Evolutionary conservation across 306 rosid species (phyloP), one percentile per base, ranked within the genome.

Genomic region (Lathyrus tuberosus): DNA sequence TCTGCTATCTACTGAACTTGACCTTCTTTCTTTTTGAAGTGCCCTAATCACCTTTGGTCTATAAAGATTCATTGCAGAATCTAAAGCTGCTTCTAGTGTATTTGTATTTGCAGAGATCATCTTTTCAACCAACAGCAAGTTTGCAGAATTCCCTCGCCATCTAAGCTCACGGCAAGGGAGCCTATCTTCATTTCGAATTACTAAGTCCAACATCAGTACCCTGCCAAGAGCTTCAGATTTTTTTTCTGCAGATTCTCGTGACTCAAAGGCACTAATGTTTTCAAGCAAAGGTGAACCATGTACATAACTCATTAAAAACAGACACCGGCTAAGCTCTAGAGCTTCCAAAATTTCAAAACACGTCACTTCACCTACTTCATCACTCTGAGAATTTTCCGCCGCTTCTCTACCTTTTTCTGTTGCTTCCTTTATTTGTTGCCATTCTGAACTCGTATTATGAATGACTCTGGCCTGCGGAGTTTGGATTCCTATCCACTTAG

Each of bases 131-230:
- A 87, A 79, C 86, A 94, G 75, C 69, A 94, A 81, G 86, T 94
- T 94, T 60, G 99, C 92, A 48, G 88, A 74, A 78, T 94, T 94
- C 62, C 99, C 97, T 65, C 97, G 95, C 99, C 99, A 94, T 62
- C 96, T 81, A 73, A 94, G 99, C 73, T 79, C 79, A 56, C 89
- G 95, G 41, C 97, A 91, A 47, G 97, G 99, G 71, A 94, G 89
- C 71, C 97, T 87, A 83, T 94, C 99, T 89, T 94, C 99, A 67
- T 94, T 94, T 85, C 99, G 85, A 61, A 94, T 94, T 62, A 91
- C 86, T 53, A 94, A 89, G 85, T 94, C 99, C 80, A 94, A 79
- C 90, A 91, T 58, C 83, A 94, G 85, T 42, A 89, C 91, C 84
- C 92, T 83, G 44, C 99, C 99, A 65, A 94, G 94, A 72, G 89